Percentiles rank a stretch among this genome's conserved stretches.
phyloP scores from a whole-genome alignment of 2,329 filamentous ascomycete species.

The Curvularia verruculosa region DNA sequence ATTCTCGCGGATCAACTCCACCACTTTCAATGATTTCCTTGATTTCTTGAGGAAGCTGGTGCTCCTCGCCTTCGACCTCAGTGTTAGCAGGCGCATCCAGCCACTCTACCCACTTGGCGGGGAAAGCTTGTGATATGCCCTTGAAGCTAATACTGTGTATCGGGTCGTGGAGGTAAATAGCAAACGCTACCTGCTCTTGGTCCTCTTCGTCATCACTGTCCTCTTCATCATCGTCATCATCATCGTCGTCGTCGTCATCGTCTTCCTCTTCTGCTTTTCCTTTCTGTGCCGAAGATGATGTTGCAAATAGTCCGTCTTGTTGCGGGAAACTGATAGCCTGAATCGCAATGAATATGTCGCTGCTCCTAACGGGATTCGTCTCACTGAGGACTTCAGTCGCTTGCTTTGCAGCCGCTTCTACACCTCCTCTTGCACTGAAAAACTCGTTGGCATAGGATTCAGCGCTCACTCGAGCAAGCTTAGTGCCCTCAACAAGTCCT shows the following conservation, averaged over 20 bases:
- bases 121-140: constrained; percentile 81
- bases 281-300: constrained; percentile 60
- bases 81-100: constrained; percentile 66
- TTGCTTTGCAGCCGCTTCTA: constrained; percentile 79
- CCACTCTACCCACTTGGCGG: constrained; percentile 87
- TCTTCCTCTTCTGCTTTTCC: constrained; percentile 60
- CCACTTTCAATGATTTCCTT: constrained; percentile 76
- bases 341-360: constrained; percentile 93
- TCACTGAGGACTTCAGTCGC: constrained; percentile 81
- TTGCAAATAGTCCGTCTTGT: constrained; percentile 70
- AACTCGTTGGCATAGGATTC: constrained; percentile 88
- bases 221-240: background rate
- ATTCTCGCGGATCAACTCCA: constrained; percentile 89
- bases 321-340: constrained; percentile 77
- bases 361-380: constrained; percentile 86
- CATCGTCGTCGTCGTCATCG: constrained; percentile 61
- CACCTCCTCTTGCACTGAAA: constrained; percentile 76
- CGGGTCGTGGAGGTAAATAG: constrained; percentile 82
- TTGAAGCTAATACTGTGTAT: constrained; percentile 89
- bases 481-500: constrained; percentile 84
- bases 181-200: constrained; percentile 73
- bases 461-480: constrained; percentile 86
- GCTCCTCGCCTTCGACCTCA: constrained; percentile 51
- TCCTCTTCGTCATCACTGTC: constrained; percentile 55
- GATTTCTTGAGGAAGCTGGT: constrained; percentile 79